A percentile compares a stretch with the other conserved stretches of the same genome.
Conservation (phyloP, 139 green algal species). For the Coccomyxa sp. region DNA sequence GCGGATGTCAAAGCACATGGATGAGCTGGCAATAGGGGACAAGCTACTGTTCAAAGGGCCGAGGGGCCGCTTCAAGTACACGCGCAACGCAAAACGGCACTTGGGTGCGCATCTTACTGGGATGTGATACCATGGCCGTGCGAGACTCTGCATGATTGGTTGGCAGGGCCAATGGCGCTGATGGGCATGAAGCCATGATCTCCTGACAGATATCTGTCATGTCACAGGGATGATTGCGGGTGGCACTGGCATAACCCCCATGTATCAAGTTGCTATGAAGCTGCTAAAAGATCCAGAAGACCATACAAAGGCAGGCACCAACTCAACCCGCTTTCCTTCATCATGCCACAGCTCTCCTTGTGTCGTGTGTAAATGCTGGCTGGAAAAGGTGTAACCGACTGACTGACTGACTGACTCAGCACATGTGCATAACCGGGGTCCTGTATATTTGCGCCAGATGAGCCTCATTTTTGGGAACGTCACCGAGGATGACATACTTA, state of each 20-base stretch:
- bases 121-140: no score
- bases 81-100: constrained; percentile 58
- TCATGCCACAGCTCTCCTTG: no score
- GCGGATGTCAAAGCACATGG: constrained; percentile 65
- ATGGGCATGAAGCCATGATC: no score
- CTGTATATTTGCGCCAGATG: constrained; percentile 6
- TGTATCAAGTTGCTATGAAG: constrained; percentile 73
- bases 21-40: constrained; percentile 52
- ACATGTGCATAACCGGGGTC: no score
- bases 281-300: constrained; percentile 75
- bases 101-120: constrained; percentile 40
- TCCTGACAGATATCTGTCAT: neutral
- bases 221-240: constrained; percentile 65
- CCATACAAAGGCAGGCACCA: constrained; percentile 30
- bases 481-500: constrained; percentile 85
- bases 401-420: no score
- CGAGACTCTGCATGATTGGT: no score
- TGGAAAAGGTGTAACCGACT: no score
- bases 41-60: constrained; percentile 58
- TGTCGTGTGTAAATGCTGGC: no score
- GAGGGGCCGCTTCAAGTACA: constrained; percentile 64
- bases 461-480: constrained; percentile 71
- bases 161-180: no score
- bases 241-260: constrained; percentile 94
- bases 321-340: neutral